Evolutionary conservation across 345 rosid genomes (phyloP), one percentile per base, ranked within the genome.

Genomic region (Xanthoceras sorbifolium): DNA sequence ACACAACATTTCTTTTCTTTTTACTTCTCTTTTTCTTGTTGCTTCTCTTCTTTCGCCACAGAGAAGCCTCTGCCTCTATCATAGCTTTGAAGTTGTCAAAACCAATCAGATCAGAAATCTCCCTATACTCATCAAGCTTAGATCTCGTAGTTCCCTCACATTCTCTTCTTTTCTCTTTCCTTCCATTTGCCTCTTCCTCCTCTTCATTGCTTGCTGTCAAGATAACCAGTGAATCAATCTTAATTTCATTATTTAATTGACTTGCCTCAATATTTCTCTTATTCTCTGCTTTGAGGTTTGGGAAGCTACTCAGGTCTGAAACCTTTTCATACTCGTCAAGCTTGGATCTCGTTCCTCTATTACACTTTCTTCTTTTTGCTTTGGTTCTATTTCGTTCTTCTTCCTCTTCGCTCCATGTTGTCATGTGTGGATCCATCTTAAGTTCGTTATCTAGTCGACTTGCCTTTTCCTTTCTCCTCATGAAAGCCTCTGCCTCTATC

Each of bases 201-300:
- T 67, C 71, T 42, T 42, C 46, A 42, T 12, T 42, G 9, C 46
- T 9, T 42, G 12, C 9, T 42, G 46, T 42, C 46, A 10, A 42
- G 46, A 42, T 9, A 42, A 42, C 46, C 0, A 3, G 46, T 3
- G 46, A 10, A 42, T 42, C 46, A 11, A 42, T 42, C 46, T 8
- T 42, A 42, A 42, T 9, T 10, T 42, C 46, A 9, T 42, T 42
- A 42, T 10, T 1, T 42, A 42, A 42, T 42, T 10, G 46, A 42
- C 46, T 42, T 42, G 46, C 46, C 46, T 46, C 75, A 28, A 57
- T 70, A 60, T 46, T 69, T 17, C 52, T 62, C 36, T 29, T 61
- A 72, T 71, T 76, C 63, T 78, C 73, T 8, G 64, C 75, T 82
- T 50, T 79, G 14, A 65, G 44, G 34, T 82, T 59, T 1, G 73